A percentile compares a stretch with the other conserved stretches of the same genome.
Conservation (phyloP, 2,329 filamentous ascomycete species). For the Penicillium sp. region DNA sequence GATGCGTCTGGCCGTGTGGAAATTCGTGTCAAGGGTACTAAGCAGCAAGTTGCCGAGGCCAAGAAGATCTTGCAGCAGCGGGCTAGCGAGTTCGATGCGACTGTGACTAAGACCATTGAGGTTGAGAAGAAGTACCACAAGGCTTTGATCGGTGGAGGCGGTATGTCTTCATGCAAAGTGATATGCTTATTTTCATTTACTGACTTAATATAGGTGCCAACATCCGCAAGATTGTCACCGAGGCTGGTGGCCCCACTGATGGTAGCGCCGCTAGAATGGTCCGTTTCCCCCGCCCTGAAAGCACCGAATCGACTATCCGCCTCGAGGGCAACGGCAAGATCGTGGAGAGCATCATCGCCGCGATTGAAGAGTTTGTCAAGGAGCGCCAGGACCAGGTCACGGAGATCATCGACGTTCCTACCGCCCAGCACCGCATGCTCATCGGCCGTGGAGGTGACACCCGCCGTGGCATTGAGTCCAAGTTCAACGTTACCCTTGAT, state of each 20-base stretch:
- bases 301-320: conserved; percentile 78
- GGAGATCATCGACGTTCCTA: conserved; percentile 76
- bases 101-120: conserved; percentile 77
- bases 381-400: conserved; percentile 81
- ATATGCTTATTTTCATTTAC: conserved; percentile 19
- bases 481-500: conserved; percentile 84
- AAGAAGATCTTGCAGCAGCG: conserved; percentile 89
- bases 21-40: conserved; percentile 89
- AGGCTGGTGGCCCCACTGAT: conserved; percentile 87
- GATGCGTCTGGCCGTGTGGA: conserved; percentile 70
- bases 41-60: conserved; percentile 84
- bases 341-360: conserved; percentile 82
- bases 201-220: conserved; percentile 67
- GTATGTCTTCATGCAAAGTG: conserved; percentile 54
- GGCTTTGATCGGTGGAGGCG: conserved; percentile 82
- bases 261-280: conserved; percentile 83
- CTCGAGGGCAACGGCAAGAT: conserved; percentile 81
- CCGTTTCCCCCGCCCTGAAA: conserved; percentile 88
- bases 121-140: conserved; percentile 92
- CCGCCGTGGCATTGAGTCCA: conserved; percentile 78
- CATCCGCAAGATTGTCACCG: conserved; percentile 80
- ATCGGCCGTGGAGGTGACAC: conserved; percentile 91
- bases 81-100: conserved; percentile 83
- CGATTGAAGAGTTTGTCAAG: conserved; percentile 78
- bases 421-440: conserved; percentile 83